Conservation (phyloP, 345 rosid species). For the Salix purpurea region DNA sequence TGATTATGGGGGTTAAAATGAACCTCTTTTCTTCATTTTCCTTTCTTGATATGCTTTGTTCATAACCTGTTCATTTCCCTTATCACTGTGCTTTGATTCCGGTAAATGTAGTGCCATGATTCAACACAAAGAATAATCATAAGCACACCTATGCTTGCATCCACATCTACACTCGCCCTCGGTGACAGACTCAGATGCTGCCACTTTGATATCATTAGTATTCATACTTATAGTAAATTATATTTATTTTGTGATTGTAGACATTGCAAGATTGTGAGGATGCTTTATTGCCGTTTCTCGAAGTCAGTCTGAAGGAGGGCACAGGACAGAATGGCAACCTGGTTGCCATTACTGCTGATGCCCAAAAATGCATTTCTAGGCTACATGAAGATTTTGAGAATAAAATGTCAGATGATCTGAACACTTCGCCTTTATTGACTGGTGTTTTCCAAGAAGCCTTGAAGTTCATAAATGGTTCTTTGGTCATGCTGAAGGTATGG, state of each 20-base stretch:
- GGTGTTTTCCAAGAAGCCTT: slow-evolving; percentile 81
- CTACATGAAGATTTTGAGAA: slow-evolving; percentile 52
- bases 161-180: too few relatives aligned
- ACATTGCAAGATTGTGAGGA: slow-evolving; percentile 74
- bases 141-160: too few relatives aligned
- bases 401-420: slow-evolving; percentile 80
- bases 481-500: slow-evolving; percentile 59
- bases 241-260: slow-evolving; percentile 28
- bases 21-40: not conserved
- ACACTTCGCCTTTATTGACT: slow-evolving; percentile 66
- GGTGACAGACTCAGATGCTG: not conserved
- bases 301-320: slow-evolving; percentile 33
- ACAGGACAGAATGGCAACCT: slow-evolving; percentile 28
- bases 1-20: not conserved
- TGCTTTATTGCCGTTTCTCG: slow-evolving; percentile 47
- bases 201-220: not conserved
- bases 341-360: slow-evolving; percentile 40
- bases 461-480: slow-evolving; percentile 63
- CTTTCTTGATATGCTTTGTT: not conserved
- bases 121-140: not conserved
- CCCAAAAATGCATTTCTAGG: slow-evolving; percentile 48
- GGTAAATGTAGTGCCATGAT: not conserved
- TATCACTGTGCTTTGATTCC: not conserved
- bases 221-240: not conserved
- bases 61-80: not conserved